A percentile compares a stretch with the other conserved stretches of the same genome.
Conservation (phyloP, 2,329 filamentous ascomycete species). For the Fusarium bulbicola region DNA sequence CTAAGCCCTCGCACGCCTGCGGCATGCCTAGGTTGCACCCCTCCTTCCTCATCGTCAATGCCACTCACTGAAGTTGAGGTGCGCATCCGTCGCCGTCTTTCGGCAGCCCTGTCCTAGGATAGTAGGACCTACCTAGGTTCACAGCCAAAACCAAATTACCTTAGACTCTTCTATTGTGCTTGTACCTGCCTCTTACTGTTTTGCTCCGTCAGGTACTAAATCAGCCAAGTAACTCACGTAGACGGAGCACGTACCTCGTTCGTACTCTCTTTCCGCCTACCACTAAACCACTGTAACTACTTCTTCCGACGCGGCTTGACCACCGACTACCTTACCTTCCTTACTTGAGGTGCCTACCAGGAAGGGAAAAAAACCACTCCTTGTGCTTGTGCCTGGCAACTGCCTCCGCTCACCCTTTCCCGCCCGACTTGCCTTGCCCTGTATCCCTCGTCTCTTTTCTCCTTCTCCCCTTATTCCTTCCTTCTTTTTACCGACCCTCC, state of each 20-base stretch:
- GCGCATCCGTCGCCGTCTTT: slow-evolving; percentile 19
- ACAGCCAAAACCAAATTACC: background rate
- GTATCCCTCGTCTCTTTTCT: slow-evolving; percentile 40
- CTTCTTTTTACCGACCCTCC: slow-evolving; percentile 44
- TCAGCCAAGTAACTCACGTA: slow-evolving; percentile 20
- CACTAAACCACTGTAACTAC: slow-evolving; percentile 18
- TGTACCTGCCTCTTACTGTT: slow-evolving; percentile 35
- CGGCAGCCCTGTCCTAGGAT: slow-evolving; percentile 24
- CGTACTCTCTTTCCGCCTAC: slow-evolving; percentile 34
- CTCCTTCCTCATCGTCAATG: slow-evolving; percentile 35
- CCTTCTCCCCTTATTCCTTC: slow-evolving; percentile 42
- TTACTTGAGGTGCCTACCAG: slow-evolving; percentile 5
- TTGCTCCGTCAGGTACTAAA: slow-evolving; percentile 26
- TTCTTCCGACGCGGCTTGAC: slow-evolving; percentile 24
- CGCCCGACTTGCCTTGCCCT: slow-evolving; percentile 30
- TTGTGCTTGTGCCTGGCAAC: slow-evolving; percentile 37
- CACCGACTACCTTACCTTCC: slow-evolving; percentile 17
- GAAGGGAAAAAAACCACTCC: slow-evolving; percentile 35
- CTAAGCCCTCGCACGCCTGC: slow-evolving; percentile 35
- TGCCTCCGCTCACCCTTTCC: slow-evolving; percentile 38
- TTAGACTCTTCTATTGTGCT: slow-evolving; percentile 2
- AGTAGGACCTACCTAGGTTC: background rate
- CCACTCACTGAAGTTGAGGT: background rate
- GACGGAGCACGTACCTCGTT: slow-evolving; percentile 33
- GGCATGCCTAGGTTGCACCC: slow-evolving; percentile 32